Evolutionary conservation across 2,329 filamentous ascomycete species (phyloP), one percentile per base, ranked within the genome.

Genomic region (Teratosphaeria pseudoeucalypti): DNA sequence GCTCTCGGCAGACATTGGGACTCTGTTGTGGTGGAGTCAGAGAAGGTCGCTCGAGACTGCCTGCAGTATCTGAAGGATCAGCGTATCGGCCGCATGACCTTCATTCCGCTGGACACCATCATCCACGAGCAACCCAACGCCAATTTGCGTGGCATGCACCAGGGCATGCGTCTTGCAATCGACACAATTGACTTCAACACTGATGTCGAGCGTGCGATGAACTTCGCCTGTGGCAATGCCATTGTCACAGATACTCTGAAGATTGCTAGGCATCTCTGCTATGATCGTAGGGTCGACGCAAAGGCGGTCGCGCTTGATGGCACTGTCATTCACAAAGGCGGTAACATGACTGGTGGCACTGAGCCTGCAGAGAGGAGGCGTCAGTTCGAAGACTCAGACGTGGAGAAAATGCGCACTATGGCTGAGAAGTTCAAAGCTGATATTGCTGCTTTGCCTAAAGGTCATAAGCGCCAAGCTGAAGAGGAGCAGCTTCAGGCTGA

Each of bases 31-130:
- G 92, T 97, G 10, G 94, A 99, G 68, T 92, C 90, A 1, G 91
- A 97, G 74, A 95, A 94, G 76, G 94, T 89, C 0, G 94, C 90
- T 32, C 87, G 91, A 61, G 91, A 96, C 67, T 99, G 94, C 72
- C 94, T 99, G 59, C 85, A 94, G 66, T 95, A 96, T 69, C 83
- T 99, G 60, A 94, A 94, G 67, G 90, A 96, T 64, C 90, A 96
- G 71, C 86, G 90, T 59, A 86, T 89, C 58, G 84, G 88, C 6
- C 90, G 92, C 60, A 90, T 94, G 75, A 96, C 90, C 1, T 97
- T 99, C 73, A 92, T 97, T 63, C 94, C 94, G 0, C 81, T 99
- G 19, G 94, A 99, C 78, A 96, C 95, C 57, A 96, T 99, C 73
- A 95, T 97, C 70, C 92, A 96, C 71, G 92, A 90, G 72, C 86